phyloP scores from a whole-genome alignment of 345 rosid species.

The Limnanthes douglasii region DNA sequence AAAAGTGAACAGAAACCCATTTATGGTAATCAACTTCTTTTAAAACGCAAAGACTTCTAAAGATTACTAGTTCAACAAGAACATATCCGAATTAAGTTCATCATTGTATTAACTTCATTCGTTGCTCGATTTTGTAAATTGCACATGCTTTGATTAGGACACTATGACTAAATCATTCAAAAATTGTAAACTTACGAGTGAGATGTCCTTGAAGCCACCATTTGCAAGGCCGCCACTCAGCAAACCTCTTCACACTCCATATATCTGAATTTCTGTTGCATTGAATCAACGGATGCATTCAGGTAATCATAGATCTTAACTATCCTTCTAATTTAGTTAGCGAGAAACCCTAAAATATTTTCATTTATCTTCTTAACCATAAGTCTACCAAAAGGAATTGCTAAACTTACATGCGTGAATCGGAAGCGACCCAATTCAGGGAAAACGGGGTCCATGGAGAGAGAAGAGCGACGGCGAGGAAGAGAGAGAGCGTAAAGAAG shows the following conservation, averaged over 20 bases:
- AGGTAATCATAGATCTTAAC: neutral
- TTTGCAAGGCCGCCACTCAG: constrained; percentile 92
- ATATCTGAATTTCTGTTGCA: constrained; percentile 35
- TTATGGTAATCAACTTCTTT: no score
- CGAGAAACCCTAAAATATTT: neutral
- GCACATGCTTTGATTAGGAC: no score
- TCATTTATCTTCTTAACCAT: neutral
- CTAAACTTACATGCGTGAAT: constrained; percentile 17
- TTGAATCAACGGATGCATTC: neutral
- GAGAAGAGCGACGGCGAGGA: constrained; percentile 40
- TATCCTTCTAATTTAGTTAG: neutral
- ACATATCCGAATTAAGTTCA: no score
- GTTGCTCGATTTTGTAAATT: no score
- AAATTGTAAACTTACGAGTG: no score
- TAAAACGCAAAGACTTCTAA: no score
- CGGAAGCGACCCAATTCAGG: constrained; percentile 7
- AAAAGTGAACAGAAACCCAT: neutral
- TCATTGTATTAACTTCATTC: no score
- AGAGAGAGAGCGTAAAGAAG: constrained; percentile 35
- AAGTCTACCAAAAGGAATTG: neutral
- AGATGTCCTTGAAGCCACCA: constrained; percentile 78
- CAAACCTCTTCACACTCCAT: constrained; percentile 65
- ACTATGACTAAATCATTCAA: no score
- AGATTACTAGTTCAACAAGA: no score
- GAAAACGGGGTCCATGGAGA: constrained; percentile 29